Evolutionary conservation across 169 alveolate species (phyloP), one percentile per base, ranked within the genome.

Genomic region (Eimeria praecox): DNA sequence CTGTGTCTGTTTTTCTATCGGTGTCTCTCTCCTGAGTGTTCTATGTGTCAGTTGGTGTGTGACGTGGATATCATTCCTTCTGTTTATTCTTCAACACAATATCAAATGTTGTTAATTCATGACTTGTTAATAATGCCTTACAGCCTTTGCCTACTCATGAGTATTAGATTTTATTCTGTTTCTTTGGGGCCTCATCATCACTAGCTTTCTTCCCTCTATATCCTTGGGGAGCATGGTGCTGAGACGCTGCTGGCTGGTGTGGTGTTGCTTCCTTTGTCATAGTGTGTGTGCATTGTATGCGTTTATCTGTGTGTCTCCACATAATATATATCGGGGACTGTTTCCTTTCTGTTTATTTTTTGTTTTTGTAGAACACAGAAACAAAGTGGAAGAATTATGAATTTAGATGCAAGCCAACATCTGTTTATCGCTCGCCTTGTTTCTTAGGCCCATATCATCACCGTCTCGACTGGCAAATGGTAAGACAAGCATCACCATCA

Each of bases 401-500:
- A 52, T 95, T 95, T 69, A 73, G 54, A 22, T 90, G 93, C 92
- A 95, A 95, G 56, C 97, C 97, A 8, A 95, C 95, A 16, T 22
- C 44, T 27, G 86, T 90, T 30, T 24, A 69, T 24, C 75, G 94
- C 62, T 38, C 85, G 12, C 97, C 97, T 14, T 91, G 94, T 33
- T 35, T 42, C 71, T 38, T 49, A 8, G 69, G 95, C 30, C 97
- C 95, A 35, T 95, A 95, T 59, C 97, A 89, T 92, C 71, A 89
- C 78, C 94, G 97, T 12, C 95, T 95, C 59, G 97, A 95, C 92
- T 89, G 97, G 95, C 91, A 89, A 22, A 71, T 95, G 97, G 94
- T 87, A 30, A 66, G 90, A 40, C n/a, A n/a, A n/a, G n/a, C n/a
- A n/a, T n/a, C 12, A 27, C 52, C 59, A 2, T 33, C 77, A 66